Evolutionary conservation across 208 protist genomes (phyloP).

Genomic region (Leishmania gerbilli): DNA sequence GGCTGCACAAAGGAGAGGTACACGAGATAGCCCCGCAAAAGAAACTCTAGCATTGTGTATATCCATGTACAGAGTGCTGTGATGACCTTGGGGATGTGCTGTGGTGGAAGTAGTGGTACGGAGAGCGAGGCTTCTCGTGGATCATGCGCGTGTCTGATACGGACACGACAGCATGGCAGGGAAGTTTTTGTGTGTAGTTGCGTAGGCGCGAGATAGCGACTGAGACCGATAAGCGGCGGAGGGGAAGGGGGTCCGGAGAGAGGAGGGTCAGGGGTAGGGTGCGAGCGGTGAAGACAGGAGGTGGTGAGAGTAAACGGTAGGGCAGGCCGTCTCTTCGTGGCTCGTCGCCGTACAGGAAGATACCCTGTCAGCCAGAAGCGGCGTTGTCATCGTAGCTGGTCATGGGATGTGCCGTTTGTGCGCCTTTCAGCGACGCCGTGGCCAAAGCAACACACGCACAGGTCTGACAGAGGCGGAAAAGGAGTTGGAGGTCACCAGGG

Average conservation of each 20-base stretch:
- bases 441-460: not conserved
- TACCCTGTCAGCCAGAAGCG: not conserved
- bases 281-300: not conserved
- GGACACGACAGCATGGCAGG: not conserved
- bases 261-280: not conserved
- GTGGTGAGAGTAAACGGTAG: not conserved
- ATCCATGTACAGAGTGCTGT: not conserved
- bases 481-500: not conserved
- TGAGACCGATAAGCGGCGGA: not conserved
- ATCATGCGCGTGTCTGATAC: not conserved
- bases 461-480: not conserved
- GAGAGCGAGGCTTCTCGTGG: not conserved
- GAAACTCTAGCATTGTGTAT: conserved; percentile 18
- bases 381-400: not conserved
- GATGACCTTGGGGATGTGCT: not conserved
- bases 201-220: not conserved
- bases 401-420: not conserved
- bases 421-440: not conserved
- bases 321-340: not conserved
- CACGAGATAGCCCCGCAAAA: conserved; percentile 45
- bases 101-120: not conserved
- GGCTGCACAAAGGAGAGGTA: conserved; percentile 71
- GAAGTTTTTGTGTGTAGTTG: not conserved
- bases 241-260: not conserved
- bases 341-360: not conserved